Base-by-base conservation (phyloP, 306 rosid genomes). In the Macrotyloma uniflorum region DNA sequence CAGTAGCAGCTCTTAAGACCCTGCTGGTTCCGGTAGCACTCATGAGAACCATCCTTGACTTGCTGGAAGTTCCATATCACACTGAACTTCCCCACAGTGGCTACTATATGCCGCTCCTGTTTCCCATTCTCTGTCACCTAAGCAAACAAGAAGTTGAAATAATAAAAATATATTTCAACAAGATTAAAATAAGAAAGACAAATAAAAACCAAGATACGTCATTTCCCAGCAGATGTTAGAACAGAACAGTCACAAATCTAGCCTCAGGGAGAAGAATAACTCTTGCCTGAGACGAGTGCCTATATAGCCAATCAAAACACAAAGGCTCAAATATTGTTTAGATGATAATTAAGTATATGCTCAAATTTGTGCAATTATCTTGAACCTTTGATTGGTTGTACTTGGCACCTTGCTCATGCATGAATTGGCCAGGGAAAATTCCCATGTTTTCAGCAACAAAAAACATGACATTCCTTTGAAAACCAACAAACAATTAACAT, bases 1-100 rank as follows among this genome's bases (percentile, higher is more conserved):
- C 99, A 96, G 77, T 91, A 96, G 85, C 99, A 96, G 84, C 98
- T 96, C 93, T 93, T 93, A 40, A 93, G 86, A 69, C 99, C 98
- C 78, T 91, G 93, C 81, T 91, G 99, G 77, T 90, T 80, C 32
- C 72, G 92, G 86, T 95, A 93, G 86, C 99, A 95, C 76, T 91
- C 97, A 15, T 95, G 99, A 16, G 98, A 82, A 45, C 99, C 86
- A 28, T 95, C 86, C 86, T 95, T 93, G 81, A 95, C 94, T 78
- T 91, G 99, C 57, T 91, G 97, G 90, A 96, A 93, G 85, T 96
- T 93, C 98, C 99, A 96, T 51, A 96, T 91, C 85, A 93, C 99
- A 18, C 99, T 96, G 70, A 96, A 96, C 73, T 96, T 96, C 72
- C 99, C 99, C 62, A 96, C 99, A 2, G 99, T 96, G 32, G 97